These are phyloP conservation scores for Nymphaea colorata DNA, from an alignment of 164 flowering plant genomes.

Conservation along the genomic window DNA sequence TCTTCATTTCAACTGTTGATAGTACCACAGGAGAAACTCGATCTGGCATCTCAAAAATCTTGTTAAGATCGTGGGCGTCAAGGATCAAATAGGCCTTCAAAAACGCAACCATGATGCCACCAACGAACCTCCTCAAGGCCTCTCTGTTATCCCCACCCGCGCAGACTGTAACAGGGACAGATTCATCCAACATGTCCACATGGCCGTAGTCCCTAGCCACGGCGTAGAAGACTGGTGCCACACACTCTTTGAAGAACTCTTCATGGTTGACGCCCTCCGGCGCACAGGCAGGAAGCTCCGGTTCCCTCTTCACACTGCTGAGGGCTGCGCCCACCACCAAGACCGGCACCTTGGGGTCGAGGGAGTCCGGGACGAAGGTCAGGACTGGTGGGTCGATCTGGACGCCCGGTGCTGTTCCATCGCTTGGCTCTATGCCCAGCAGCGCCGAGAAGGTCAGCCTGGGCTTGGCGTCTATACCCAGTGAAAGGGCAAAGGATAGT, in stretches of 20 bases:
- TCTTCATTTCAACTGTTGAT: too few species aligned
- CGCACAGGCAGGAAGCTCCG: slow-evolving; percentile 20
- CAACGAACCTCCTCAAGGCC: slow-evolving; percentile 81
- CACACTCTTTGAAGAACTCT: slow-evolving; percentile 22
- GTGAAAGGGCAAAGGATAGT: slow-evolving; percentile 33
- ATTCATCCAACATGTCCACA: slow-evolving; percentile 24
- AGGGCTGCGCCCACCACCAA: slow-evolving; percentile 38
- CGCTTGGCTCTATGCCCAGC: slow-evolving; percentile 46
- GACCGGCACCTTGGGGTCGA: slow-evolving; percentile 29
- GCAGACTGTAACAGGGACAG: slow-evolving; percentile 18
- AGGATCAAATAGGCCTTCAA: slow-evolving; percentile 47
- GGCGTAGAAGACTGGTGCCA: slow-evolving; percentile 17
- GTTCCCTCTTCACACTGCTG: slow-evolving; percentile 8
- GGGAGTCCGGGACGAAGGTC: slow-evolving; percentile 15
- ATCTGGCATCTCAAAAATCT: slow-evolving; percentile 19
- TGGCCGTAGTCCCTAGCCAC: slow-evolving; percentile 33
- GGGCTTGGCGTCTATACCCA: slow-evolving; percentile 7
- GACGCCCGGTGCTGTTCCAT: slow-evolving; percentile 18
- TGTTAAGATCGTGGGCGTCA: slow-evolving; percentile 20
- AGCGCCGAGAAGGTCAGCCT: slow-evolving; percentile 18
- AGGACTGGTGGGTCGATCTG: slow-evolving; percentile 9
- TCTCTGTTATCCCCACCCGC: slow-evolving; percentile 68
- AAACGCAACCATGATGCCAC: slow-evolving; percentile 64
- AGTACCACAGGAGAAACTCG: too few species aligned
- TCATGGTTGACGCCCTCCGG: slow-evolving; percentile 26